Base-by-base conservation (phyloP, 2,329 filamentous ascomycete species). In the Ceratocystis cubensis region DNA sequence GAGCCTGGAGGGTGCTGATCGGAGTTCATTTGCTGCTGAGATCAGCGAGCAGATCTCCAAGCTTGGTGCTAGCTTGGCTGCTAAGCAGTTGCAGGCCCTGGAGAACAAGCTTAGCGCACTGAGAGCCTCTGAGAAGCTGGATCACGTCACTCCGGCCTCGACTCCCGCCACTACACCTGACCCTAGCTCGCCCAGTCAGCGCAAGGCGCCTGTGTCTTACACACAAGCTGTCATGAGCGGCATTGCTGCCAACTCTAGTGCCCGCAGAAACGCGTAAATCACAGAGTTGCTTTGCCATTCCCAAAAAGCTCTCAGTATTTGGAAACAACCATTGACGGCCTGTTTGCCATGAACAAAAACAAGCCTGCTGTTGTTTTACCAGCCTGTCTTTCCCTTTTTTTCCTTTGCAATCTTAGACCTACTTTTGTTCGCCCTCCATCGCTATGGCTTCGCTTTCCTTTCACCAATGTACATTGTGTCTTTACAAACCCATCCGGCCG, bases 131-230 rank as follows among this genome's bases (percentile, higher is more conserved):
- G 72, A 72, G 76, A 82, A 70, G 75, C 77, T 72, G 75, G 76
- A 75, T 81, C 85, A 65, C 78, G 79, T 37, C 56, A 59, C 56
- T 7, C 56, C 56, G 8, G 81, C 82, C 0, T 83, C 85, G 7
- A 88, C 86, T 0, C 88, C 88, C 1, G 80, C 81, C 25, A 79
- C 89, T 65, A 88, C 86, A 1, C 86, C 82, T 70, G 86, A 87
- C 71, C 83, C 83, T 48, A 88, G 88, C 72, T 61, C 25, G 48
- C 46, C 28, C 57, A 41, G 61, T 6, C 44, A 37, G 41, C 25
- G 61, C 28, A 66, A 46, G 33, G 28, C 56, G n/a, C 15, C 22
- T 8, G 50, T 45, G 28, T 59, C 56, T 3, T 59, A 59, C 25
- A 59, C 56, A n/a, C 56, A 59, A 28, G 56, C 56, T 62, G 59